Percentiles rank a stretch among this genome's conserved stretches.
Conservation (phyloP, 129 eudicot species). For the Lactuca sativa region DNA sequence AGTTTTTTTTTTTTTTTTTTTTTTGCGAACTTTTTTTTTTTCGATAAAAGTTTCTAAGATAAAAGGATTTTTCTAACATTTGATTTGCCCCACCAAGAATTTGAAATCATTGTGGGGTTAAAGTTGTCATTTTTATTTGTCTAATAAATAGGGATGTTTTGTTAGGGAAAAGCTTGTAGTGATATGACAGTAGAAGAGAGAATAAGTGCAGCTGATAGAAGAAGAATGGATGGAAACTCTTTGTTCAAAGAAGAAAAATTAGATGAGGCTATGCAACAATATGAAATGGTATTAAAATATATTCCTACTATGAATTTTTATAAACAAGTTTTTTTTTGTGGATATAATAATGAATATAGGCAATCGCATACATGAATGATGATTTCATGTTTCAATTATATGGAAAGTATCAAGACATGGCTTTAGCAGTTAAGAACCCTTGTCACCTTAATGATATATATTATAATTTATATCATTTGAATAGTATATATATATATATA, state of each 20-base stretch:
- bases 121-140: too few relatives aligned
- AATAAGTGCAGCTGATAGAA: slow-evolving; percentile 87
- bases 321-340: slow-evolving; percentile 3
- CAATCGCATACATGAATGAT: slow-evolving; percentile 96
- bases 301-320: not conserved
- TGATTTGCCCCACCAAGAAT: too few relatives aligned
- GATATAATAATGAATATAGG: slow-evolving; percentile 40
- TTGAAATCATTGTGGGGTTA: too few relatives aligned
- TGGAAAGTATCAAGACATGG: slow-evolving; percentile 95
- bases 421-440: slow-evolving; percentile 92
- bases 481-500: too few relatives aligned
- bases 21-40: too few relatives aligned
- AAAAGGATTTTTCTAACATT: too few relatives aligned
- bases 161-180: slow-evolving; percentile 95
- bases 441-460: slow-evolving; percentile 25
- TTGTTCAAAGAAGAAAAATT: slow-evolving; percentile 85
- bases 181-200: slow-evolving; percentile 99
- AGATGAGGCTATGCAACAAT: slow-evolving; percentile 95
- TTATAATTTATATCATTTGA: too few relatives aligned
- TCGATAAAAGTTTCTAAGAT: too few relatives aligned
- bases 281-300: slow-evolving; percentile 69
- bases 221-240: slow-evolving; percentile 95
- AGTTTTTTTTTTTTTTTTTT: too few relatives aligned
- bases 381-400: slow-evolving; percentile 98
- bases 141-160: too few relatives aligned